These are phyloP conservation scores for Clonostachys rosea DNA, from an alignment of 2,329 filamentous ascomycete genomes.

Conservation along the genomic window DNA sequence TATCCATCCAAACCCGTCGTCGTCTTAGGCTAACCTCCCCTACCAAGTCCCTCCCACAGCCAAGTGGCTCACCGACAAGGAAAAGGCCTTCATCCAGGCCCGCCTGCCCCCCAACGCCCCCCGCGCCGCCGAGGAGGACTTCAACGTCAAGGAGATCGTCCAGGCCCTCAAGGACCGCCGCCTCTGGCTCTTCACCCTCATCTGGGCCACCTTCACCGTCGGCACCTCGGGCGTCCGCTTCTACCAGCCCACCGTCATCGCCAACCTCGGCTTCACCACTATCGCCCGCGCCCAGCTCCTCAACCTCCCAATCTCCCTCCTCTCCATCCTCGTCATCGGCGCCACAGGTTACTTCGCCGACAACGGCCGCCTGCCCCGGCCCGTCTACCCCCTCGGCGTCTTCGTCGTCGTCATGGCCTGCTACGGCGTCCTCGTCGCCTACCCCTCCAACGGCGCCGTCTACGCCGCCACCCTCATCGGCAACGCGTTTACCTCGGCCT, in stretches of 20 bases:
- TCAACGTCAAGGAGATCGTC: slow-evolving; percentile 29
- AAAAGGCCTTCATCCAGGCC: slow-evolving; percentile 42
- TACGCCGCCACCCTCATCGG: slow-evolving; percentile 41
- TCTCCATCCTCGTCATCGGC: slow-evolving; percentile 33
- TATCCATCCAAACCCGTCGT: not conserved
- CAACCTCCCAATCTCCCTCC: slow-evolving; percentile 38
- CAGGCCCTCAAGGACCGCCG: slow-evolving; percentile 29
- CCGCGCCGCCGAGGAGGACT: slow-evolving; percentile 30
- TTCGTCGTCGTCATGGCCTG: slow-evolving; percentile 35
- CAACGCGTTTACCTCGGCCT: slow-evolving; percentile 31
- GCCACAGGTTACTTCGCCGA: slow-evolving; percentile 34
- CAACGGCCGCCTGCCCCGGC: slow-evolving; percentile 32
- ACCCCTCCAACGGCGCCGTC: slow-evolving; percentile 36
- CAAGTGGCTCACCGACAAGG: slow-evolving; percentile 35
- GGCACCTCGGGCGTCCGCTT: slow-evolving; percentile 33
- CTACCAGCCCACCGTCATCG: slow-evolving; percentile 36
- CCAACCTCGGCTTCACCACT: slow-evolving; percentile 28
- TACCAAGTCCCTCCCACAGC: slow-evolving; percentile 35
- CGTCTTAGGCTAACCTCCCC: slow-evolving; percentile 25
- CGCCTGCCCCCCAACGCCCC: slow-evolving; percentile 37
- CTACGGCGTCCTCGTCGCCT: slow-evolving; percentile 37
- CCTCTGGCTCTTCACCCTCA: slow-evolving; percentile 38
- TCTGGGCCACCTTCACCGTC: slow-evolving; percentile 37
- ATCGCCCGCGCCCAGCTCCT: slow-evolving; percentile 42
- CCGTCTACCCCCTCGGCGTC: slow-evolving; percentile 35